phyloP scores from a whole-genome alignment of 2,329 filamentous ascomycete genomes.

The Fusarium pseudoanthophilum region DNA sequence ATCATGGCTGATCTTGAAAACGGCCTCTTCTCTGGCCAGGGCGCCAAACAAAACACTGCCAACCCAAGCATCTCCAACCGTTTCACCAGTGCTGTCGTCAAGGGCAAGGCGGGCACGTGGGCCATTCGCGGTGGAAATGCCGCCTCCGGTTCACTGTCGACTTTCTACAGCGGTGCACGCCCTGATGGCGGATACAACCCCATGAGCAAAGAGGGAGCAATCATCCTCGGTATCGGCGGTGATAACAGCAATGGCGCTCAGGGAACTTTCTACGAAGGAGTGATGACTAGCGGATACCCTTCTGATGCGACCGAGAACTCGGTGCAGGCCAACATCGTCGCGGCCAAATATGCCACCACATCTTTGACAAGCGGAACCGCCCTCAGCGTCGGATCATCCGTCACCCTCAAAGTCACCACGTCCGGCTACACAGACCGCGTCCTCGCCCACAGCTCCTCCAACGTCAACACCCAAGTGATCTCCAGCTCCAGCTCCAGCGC shows the following conservation, averaged over 20 bases:
- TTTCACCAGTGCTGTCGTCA: constrained; percentile 7
- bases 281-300: constrained; percentile 11
- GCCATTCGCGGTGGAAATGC: constrained; percentile 20
- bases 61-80: neutral
- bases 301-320: constrained; percentile 25
- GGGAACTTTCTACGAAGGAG: constrained; percentile 22
- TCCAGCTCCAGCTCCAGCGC: constrained; percentile 1
- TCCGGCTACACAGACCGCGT: constrained; percentile 16
- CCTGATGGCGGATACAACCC: constrained; percentile 21
- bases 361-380: constrained; percentile 1
- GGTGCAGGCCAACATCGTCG: constrained; percentile 22
- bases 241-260: constrained; percentile 22
- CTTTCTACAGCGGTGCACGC: constrained; percentile 18
- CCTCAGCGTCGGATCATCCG: constrained; percentile 11
- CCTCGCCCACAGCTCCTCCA: constrained; percentile 6
- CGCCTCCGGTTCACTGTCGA: constrained; percentile 6
- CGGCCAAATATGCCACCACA: constrained; percentile 17
- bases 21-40: constrained; percentile 68
- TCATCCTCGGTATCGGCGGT: constrained; percentile 18
- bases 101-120: constrained; percentile 19
- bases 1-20: constrained; percentile 77
- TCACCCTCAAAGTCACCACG: constrained; percentile 13
- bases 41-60: constrained; percentile 18
- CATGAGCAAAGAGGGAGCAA: constrained; percentile 19
- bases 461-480: constrained; percentile 19